Percentiles rank a stretch among this genome's conserved stretches.
These are phyloP conservation scores for Fusarium tjaetaba DNA, from an alignment of 2,329 filamentous ascomycete species.

Conservation along the genomic window DNA sequence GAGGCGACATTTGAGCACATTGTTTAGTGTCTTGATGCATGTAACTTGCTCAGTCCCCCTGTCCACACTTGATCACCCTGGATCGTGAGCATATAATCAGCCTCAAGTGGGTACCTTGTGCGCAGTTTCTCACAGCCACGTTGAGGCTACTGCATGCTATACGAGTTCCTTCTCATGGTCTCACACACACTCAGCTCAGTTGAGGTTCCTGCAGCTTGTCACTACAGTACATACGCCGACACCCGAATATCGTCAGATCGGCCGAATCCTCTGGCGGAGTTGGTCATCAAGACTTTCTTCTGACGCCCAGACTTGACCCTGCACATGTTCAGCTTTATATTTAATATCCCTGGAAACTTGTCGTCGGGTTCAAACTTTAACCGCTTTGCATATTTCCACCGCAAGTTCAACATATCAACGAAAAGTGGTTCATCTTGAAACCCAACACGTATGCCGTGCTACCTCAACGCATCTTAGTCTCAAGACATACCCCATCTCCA, in stretches of 20 bases:
- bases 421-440: not conserved
- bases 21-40: not conserved
- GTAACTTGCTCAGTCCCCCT: not conserved
- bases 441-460: not conserved
- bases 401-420: not conserved
- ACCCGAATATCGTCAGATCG: not conserved
- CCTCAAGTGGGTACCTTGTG: not conserved
- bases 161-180: not conserved
- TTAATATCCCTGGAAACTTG: not conserved
- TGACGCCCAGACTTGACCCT: not conserved
- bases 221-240: not conserved
- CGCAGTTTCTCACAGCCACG: not conserved
- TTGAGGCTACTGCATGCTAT: not conserved
- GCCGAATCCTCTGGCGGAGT: not conserved
- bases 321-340: not conserved
- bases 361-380: not conserved
- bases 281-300: not conserved
- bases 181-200: not conserved
- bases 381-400: not conserved
- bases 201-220: not conserved
- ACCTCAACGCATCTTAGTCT: not conserved
- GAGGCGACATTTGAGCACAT: not conserved
- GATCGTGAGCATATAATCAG: not conserved
- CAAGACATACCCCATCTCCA: not conserved
- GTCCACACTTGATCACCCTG: not conserved